These are phyloP conservation scores for Mikania micrantha DNA, from an alignment of 129 eudicot genomes.

Conservation along the genomic window DNA sequence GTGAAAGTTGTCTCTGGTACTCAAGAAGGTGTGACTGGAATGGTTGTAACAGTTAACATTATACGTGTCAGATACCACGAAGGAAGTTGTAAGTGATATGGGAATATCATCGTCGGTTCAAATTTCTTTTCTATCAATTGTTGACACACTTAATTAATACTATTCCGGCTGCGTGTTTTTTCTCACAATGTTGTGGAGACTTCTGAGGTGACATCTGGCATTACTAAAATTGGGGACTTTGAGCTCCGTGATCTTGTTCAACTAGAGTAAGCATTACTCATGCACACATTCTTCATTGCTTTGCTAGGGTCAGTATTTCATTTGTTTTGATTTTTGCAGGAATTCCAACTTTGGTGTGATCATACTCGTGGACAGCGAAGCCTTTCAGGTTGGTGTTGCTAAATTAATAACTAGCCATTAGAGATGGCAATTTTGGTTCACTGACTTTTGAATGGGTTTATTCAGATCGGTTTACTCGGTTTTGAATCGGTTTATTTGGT, in stretches of 20 bases:
- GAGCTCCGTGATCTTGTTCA: conserved; percentile 97
- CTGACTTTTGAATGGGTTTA: neutral
- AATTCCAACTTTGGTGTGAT: conserved; percentile 34
- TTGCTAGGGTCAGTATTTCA: conserved; percentile 5
- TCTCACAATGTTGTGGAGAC: conserved; percentile 96
- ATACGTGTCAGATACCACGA: conserved; percentile 90
- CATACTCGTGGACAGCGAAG: conserved; percentile 96
- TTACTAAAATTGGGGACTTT: conserved; percentile 82
- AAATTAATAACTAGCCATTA: neutral
- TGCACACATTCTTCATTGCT: too few species aligned
- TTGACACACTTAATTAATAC: conserved; percentile 1
- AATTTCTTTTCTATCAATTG: neutral
- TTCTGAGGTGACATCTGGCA: conserved; percentile 95
- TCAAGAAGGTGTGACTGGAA: conserved; percentile 91
- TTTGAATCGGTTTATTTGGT: too few species aligned
- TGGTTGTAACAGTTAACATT: conserved; percentile 87
- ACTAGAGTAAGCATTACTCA: conserved; percentile 14
- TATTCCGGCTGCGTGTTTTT: conserved; percentile 72
- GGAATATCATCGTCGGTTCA: neutral
- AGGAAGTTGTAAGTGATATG: conserved; percentile 67
- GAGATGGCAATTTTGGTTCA: neutral
- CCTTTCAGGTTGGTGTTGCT: conserved; percentile 65
- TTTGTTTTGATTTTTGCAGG: neutral
- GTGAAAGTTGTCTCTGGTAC: conserved; percentile 94
- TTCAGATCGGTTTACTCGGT: too few species aligned